These are phyloP conservation scores for Sclerospora graminicola DNA, from an alignment of 352 stramenopile species.

Conservation along the genomic window DNA sequence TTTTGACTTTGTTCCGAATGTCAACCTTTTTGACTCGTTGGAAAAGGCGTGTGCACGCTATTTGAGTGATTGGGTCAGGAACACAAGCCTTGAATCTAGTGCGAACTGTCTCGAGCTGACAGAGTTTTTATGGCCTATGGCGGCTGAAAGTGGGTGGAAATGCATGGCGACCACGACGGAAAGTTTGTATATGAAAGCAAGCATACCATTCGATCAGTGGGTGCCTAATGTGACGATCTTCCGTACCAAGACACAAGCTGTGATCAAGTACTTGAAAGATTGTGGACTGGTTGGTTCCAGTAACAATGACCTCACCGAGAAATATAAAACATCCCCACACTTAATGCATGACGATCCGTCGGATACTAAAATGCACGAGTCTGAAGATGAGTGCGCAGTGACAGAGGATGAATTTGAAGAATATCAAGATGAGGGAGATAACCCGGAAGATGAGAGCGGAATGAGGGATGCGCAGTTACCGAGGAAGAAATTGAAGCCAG, in stretches of 20 bases:
- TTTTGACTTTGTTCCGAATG: conserved; percentile 55
- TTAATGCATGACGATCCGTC: conserved; percentile 6
- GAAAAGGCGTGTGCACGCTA: conserved; percentile 45
- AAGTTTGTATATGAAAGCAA: conserved; percentile 51
- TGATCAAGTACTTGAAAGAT: conserved; percentile 50
- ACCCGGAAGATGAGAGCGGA: no score
- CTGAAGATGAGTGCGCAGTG: no score
- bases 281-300: conserved; percentile 12
- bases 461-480: no score
- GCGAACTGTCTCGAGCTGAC: conserved; percentile 22
- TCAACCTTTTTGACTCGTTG: conserved; percentile 72
- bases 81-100: not conserved
- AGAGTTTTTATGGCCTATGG: conserved; percentile 52
- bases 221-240: conserved; percentile 73
- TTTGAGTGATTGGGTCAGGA: conserved; percentile 30
- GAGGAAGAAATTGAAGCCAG: conserved; percentile 2
- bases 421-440: no score
- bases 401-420: no score
- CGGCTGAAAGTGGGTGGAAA: conserved; percentile 43
- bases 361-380: conserved; percentile 16
- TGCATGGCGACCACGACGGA: conserved; percentile 37
- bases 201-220: conserved; percentile 57
- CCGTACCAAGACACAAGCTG: conserved; percentile 40
- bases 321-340: conserved; percentile 5
- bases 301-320: not conserved